Base-by-base conservation (phyloP, 2,329 filamentous ascomycete genomes). In the Pseudophaeomoniella oleicola region DNA sequence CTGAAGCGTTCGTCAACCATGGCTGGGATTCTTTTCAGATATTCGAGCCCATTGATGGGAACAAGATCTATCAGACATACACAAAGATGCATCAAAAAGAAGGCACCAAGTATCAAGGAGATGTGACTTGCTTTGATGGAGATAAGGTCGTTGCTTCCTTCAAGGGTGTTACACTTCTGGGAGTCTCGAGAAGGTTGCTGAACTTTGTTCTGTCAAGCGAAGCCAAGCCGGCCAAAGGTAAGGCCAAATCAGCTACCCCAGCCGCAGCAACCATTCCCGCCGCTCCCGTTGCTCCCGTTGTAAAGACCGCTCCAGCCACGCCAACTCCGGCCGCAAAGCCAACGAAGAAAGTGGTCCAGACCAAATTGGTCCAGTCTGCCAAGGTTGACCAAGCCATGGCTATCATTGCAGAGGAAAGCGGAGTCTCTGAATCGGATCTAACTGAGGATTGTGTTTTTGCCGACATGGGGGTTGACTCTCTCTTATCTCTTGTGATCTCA, bases 391-490 rank as follows among this genome's bases (percentile, higher is more conserved):
- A 34, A 34, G 32, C 15, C 32, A 34, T 52, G 15, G 44, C 49
- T n/a, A 59, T 53, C 15, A 41, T 63, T 10, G 52, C 57, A 1
- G 53, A 59, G 27, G 56, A 62, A 37, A 60, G 60, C 37, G 59
- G 57, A 6, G 48, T 62, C 5, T 39, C 53, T 9, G 45, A 53
- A 1, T 46, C 50, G 5, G 59, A 62, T 16, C 45, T 62, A 11
- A 41, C 49, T 4, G 51, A 44, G 10, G 46, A 53, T 11, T 49
- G 51, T 6, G 57, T 58, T 34, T 47, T 63, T 30, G 48, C 44
- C 4, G 53, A 56, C 36, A 50, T 62, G 46, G 59, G 59, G 4
- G 55, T 63, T 43, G 59, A 63, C 39, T 62, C 59, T 3, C 46
- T 62, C 12, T 48, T 62, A 49, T 50, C 46, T 3, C 43, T 61